phyloP scores from a whole-genome alignment of 768 basidiomycete genomes.

The Hebeloma cylindrosporum region DNA sequence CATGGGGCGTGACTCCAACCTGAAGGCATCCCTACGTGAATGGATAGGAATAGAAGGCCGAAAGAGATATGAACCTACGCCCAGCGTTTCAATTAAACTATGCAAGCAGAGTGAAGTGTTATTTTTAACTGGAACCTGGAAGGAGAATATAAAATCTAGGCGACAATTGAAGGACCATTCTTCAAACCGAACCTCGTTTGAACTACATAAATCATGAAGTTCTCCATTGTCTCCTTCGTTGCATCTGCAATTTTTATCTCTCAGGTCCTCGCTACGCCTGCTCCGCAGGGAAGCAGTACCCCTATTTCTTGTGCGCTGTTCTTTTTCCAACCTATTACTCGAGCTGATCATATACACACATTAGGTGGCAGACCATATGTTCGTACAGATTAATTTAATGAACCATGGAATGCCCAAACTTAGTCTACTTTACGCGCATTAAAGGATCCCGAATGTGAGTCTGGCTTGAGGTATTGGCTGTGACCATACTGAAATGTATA shows the following conservation, averaged over 20 bases:
- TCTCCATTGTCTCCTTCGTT: background rate
- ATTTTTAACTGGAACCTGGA: no score
- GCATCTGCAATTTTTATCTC: background rate
- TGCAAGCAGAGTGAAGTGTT: no score
- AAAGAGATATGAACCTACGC: no score
- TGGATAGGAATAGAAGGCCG: no score
- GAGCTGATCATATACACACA: background rate
- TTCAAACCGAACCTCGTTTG: no score
- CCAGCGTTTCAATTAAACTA: no score
- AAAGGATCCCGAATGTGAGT: constrained; percentile 4
- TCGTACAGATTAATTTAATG: background rate
- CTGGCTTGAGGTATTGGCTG: no score
- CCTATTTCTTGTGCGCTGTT: constrained; percentile 2
- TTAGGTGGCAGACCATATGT: constrained; percentile 3
- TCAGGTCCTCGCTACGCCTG: constrained; percentile 4
- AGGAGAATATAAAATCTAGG: no score
- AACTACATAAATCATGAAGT: constrained; percentile 1
- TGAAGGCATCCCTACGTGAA: no score
- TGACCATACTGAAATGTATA: background rate
- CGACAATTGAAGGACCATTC: no score
- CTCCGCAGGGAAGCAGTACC: background rate
- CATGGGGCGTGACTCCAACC: no score
- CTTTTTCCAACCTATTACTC: background rate
- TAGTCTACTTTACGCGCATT: background rate
- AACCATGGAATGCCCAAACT: background rate